These are phyloP conservation scores for Fonsecaea nubica DNA, from an alignment of 2,329 filamentous ascomycete species.

Conservation along the genomic window DNA sequence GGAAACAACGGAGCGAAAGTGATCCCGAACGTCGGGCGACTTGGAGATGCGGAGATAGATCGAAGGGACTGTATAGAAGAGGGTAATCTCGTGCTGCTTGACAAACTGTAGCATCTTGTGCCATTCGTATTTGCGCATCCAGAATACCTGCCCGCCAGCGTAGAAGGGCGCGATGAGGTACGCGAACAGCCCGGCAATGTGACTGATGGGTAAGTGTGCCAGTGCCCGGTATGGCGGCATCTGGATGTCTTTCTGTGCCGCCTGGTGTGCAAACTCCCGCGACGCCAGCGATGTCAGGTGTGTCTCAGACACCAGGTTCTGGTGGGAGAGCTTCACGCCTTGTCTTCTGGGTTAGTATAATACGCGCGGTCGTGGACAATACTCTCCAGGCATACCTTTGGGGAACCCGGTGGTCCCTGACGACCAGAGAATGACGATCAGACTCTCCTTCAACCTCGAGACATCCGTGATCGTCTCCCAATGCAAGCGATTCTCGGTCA, in stretches of 20 bases:
- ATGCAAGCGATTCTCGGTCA: no score
- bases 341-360: no score
- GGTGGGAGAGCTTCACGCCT: slow-evolving; percentile 51
- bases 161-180: slow-evolving; percentile 57
- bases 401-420: slow-evolving; percentile 57
- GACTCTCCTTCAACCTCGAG: slow-evolving; percentile 53
- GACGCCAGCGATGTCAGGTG: slow-evolving; percentile 36
- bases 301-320: slow-evolving; percentile 51
- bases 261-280: slow-evolving; percentile 34
- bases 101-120: slow-evolving; percentile 61
- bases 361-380: no score
- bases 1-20: slow-evolving; percentile 58
- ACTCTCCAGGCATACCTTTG: slow-evolving; percentile 43
- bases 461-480: slow-evolving; percentile 64
- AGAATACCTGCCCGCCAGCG: slow-evolving; percentile 60
- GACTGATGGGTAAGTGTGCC: slow-evolving; percentile 55
- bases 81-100: slow-evolving; percentile 58
- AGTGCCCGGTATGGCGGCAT: no score
- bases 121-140: slow-evolving; percentile 69
- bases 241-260: no score
- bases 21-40: slow-evolving; percentile 60
- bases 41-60: slow-evolving; percentile 67
- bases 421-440: slow-evolving; percentile 55
- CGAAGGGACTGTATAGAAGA: slow-evolving; percentile 66
- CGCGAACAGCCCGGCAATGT: slow-evolving; percentile 57